Conservation (phyloP, 78 protist genomes). For the Acrasis kona region DNA sequence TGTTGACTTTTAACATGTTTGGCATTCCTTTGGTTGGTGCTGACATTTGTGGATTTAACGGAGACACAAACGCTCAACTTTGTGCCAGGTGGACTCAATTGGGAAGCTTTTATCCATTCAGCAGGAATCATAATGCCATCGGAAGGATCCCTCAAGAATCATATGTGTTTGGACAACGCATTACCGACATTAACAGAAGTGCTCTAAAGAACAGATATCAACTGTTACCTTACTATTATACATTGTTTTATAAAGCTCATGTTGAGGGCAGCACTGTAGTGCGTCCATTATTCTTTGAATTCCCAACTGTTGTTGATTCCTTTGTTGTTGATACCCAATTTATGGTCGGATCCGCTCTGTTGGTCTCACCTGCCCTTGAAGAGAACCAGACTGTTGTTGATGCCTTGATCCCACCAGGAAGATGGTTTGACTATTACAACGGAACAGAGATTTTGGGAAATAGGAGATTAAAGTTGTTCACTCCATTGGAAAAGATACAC, state of each 20-base stretch:
- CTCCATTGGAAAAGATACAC: too few species aligned
- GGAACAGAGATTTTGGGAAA: too few species aligned
- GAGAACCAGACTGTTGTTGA: not conserved
- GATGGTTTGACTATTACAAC: too few species aligned
- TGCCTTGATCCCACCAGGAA: slow-evolving; percentile 38
- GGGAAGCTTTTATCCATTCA: slow-evolving; percentile 93
- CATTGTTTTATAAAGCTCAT: slow-evolving; percentile 51
- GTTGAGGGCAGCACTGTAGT: slow-evolving; percentile 65
- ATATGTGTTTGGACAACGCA: slow-evolving; percentile 80
- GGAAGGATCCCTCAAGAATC: slow-evolving; percentile 91
- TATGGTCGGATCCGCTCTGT: slow-evolving; percentile 52
- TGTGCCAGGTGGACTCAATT: too few species aligned
- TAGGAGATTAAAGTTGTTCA: too few species aligned
- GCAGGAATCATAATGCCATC: slow-evolving; percentile 91
- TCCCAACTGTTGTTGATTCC: slow-evolving; percentile 26
- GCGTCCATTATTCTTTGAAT: slow-evolving; percentile 65
- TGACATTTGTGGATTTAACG: slow-evolving; percentile 95
- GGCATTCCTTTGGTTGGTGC: slow-evolving; percentile 87
- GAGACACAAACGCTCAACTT: slow-evolving; percentile 84
- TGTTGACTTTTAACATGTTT: slow-evolving; percentile 64
- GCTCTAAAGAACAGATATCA: slow-evolving; percentile 68
- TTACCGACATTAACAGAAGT: slow-evolving; percentile 17
- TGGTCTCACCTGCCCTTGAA: slow-evolving; percentile 44
- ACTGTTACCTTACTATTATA: slow-evolving; percentile 79
- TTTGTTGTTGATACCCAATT: slow-evolving; percentile 9